Evolutionary conservation across 768 basidiomycete genomes (phyloP).

Genomic region (Jaapia argillacea): DNA sequence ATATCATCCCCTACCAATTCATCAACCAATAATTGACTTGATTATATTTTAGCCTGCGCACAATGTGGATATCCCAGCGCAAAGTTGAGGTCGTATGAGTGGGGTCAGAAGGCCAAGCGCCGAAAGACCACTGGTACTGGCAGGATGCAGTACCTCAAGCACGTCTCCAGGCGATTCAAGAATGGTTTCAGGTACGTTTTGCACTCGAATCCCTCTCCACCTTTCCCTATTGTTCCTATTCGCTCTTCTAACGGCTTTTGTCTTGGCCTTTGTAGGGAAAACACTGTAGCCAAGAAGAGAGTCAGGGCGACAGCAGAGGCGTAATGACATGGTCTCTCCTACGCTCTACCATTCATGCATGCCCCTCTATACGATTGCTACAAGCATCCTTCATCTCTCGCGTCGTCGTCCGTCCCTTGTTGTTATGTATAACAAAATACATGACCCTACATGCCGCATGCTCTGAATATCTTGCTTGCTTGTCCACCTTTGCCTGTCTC

Average conservation of each 20-base stretch:
- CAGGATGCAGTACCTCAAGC: slow-evolving; percentile 89
- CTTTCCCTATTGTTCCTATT: neutral
- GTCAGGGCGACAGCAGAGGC: slow-evolving; percentile 45
- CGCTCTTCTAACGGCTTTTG: neutral
- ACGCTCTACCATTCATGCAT: slow-evolving; percentile 6
- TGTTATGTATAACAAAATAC: slow-evolving; percentile 11
- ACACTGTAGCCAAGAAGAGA: slow-evolving; percentile 85
- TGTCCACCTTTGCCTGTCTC: no score
- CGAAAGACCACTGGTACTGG: slow-evolving; percentile 99
- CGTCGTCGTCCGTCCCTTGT: no score
- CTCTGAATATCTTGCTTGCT: no score
- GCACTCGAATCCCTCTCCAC: neutral
- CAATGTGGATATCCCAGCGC: slow-evolving; percentile 96
- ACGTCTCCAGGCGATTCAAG: slow-evolving; percentile 93
- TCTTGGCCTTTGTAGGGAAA: slow-evolving; percentile 48
- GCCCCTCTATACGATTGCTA: no score
- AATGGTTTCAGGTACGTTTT: slow-evolving; percentile 81
- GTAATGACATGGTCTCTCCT: slow-evolving; percentile 21
- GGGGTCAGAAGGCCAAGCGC: slow-evolving; percentile 99
- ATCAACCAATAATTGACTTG: neutral
- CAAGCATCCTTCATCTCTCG: no score
- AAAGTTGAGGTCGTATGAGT: slow-evolving; percentile 92
- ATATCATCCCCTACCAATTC: neutral
- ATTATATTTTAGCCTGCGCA: slow-evolving; percentile 58
- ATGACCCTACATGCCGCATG: neutral